Conservation (phyloP, 108 stramenopile genomes). For the Skeletonema menzelii region DNA sequence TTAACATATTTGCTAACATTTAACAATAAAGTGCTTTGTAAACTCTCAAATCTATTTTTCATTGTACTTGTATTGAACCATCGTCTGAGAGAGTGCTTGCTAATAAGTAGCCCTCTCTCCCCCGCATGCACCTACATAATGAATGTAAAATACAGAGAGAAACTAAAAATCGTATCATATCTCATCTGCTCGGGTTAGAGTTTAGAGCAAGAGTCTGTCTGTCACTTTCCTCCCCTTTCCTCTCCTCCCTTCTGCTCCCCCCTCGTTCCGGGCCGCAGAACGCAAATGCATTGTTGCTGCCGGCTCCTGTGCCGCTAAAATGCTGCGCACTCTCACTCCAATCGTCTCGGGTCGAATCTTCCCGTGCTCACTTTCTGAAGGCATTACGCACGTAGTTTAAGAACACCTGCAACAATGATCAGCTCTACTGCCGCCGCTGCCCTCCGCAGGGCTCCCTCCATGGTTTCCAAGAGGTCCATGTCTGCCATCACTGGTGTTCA, state of each 20-base stretch:
- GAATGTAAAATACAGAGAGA: too few relatives aligned
- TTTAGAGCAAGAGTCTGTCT: too few relatives aligned
- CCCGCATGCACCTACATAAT: too few relatives aligned
- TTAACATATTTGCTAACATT: slow-evolving; percentile 7
- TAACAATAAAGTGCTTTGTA: slow-evolving; percentile 38
- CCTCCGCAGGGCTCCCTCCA: slow-evolving; percentile 34
- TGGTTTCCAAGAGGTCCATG: slow-evolving; percentile 45
- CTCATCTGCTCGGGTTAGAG: too few relatives aligned
- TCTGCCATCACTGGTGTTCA: slow-evolving; percentile 88
- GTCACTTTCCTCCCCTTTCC: too few relatives aligned
- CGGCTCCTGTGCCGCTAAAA: neutral
- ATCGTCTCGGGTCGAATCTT: neutral
- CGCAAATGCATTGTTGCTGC: neutral
- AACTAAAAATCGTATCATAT: too few relatives aligned
- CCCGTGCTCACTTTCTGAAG: neutral
- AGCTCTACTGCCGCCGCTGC: slow-evolving; percentile 40
- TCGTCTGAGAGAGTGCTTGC: neutral
- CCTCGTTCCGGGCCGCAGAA: neutral
- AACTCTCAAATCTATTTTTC: neutral
- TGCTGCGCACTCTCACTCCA: neutral
- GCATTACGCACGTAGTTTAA: neutral
- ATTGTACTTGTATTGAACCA: too few relatives aligned
- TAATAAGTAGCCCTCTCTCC: too few relatives aligned
- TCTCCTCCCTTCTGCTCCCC: too few relatives aligned
- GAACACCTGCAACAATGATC: slow-evolving; percentile 26